Percentiles rank a stretch among this genome's conserved stretches.
Conservation (phyloP, 1,284 basidiomycete genomes). For the Ceratobasidium sp. region DNA sequence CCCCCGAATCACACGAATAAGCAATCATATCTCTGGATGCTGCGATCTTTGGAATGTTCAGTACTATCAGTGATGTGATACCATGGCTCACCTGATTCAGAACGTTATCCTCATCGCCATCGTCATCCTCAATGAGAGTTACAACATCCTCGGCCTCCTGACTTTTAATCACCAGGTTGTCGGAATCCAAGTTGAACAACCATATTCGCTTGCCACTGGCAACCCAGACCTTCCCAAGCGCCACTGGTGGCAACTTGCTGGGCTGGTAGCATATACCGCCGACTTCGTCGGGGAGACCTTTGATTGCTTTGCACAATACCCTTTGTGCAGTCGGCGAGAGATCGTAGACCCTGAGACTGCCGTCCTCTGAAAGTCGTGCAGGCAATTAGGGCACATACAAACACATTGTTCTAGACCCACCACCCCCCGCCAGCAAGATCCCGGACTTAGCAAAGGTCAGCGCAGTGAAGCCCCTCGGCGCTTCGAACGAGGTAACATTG, state of each 20-base stretch:
- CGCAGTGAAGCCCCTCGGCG: constrained; percentile 25
- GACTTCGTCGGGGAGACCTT: constrained; percentile 33
- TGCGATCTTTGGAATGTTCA: constrained; percentile 38
- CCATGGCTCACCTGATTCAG: constrained; percentile 66
- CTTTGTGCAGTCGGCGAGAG: constrained; percentile 23
- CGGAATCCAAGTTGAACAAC: constrained; percentile 55
- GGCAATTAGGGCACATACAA: background rate
- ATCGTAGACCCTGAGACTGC: constrained; percentile 25
- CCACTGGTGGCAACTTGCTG: background rate
- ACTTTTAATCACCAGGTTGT: constrained; percentile 57
- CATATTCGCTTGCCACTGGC: constrained; percentile 49
- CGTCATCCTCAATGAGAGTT: constrained; percentile 27
- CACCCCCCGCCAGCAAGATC: constrained; percentile 16
- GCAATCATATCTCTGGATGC: constrained; percentile 59
- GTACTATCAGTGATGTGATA: constrained; percentile 51
- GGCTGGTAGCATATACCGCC: constrained; percentile 3
- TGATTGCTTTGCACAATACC: constrained; percentile 25
- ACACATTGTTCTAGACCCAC: constrained; percentile 10
- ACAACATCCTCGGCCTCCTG: constrained; percentile 58
- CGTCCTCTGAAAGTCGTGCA: constrained; percentile 8
- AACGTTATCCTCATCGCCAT: constrained; percentile 59
- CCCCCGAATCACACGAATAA: constrained; percentile 70
- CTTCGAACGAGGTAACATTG: constrained; percentile 28
- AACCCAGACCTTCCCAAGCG: constrained; percentile 16
- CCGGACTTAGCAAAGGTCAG: constrained; percentile 10